Evolutionary conservation across 305 asterid genomes (phyloP).

Genomic region (Fraxinus latifolia): DNA sequence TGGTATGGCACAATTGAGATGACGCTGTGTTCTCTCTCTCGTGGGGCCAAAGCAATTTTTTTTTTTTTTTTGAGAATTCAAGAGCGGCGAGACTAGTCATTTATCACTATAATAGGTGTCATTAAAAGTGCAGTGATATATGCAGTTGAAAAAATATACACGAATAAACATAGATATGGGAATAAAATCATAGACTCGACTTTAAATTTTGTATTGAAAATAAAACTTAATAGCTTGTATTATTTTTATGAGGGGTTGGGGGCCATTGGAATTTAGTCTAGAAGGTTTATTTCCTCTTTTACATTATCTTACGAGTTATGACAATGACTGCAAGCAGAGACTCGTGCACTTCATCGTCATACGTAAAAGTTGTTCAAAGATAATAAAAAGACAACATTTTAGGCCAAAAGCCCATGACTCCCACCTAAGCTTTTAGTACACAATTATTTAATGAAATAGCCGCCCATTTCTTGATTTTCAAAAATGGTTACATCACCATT

Average conservation of each 20-base stretch:
- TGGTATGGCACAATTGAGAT: not conserved
- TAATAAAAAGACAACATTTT: constrained; percentile 2
- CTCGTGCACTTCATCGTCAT: not conserved
- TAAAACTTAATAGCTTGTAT: not conserved
- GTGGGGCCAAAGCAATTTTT: not conserved
- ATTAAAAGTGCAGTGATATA: not conserved
- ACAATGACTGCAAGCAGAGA: not conserved
- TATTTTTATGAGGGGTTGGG: not conserved
- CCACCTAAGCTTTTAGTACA: not conserved
- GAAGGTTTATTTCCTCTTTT: not conserved
- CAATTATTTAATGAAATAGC: constrained; percentile 19
- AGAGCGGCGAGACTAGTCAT: not conserved
- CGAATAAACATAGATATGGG: not conserved
- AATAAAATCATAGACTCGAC: not conserved
- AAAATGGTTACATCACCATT: constrained; percentile 18
- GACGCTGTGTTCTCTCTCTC: not conserved
- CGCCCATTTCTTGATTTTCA: constrained; percentile 17
- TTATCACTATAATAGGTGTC: not conserved
- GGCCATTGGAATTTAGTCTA: not conserved
- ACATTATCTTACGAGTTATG: not conserved
- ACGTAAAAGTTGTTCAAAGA: not conserved
- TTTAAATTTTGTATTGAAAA: not conserved
- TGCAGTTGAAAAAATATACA: not conserved
- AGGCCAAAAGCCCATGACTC: constrained; percentile 21
- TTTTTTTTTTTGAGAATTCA: not conserved